These are phyloP conservation scores for Lenzites betulinus DNA, from an alignment of 768 basidiomycete genomes.

Conservation along the genomic window DNA sequence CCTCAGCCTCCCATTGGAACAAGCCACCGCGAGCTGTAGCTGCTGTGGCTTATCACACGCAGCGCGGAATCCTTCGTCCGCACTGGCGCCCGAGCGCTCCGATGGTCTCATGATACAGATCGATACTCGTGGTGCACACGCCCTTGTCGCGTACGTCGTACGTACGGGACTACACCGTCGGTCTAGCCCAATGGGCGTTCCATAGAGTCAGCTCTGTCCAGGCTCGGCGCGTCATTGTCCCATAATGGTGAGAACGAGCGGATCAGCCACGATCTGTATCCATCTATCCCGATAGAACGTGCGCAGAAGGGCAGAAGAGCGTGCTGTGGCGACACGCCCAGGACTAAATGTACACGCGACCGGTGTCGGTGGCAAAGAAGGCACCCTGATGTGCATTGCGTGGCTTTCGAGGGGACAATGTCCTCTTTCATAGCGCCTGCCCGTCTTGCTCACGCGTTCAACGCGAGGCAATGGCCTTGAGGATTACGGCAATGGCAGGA, in stretches of 20 bases:
- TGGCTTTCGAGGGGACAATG: neutral
- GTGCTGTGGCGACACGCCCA: neutral
- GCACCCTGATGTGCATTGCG: neutral
- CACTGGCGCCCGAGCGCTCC: neutral
- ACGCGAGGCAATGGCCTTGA: constrained; percentile 3
- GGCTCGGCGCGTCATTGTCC: neutral
- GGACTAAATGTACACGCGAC: neutral
- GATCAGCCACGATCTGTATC: neutral
- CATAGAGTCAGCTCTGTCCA: neutral
- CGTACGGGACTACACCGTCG: neutral
- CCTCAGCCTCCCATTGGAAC: too few species aligned
- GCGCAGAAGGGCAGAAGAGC: neutral
- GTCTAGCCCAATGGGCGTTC: neutral
- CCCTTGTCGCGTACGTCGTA: neutral
- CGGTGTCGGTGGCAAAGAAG: neutral
- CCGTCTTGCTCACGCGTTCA: neutral
- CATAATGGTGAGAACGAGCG: neutral
- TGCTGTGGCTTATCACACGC: neutral
- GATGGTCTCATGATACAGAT: neutral
- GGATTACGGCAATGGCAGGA: neutral
- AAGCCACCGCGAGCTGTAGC: too few species aligned
- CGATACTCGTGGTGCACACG: neutral
- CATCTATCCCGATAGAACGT: neutral
- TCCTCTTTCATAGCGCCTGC: neutral
- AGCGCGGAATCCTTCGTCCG: neutral